phyloP scores from a whole-genome alignment of 345 rosid species.

The Hibiscus mutabilis region DNA sequence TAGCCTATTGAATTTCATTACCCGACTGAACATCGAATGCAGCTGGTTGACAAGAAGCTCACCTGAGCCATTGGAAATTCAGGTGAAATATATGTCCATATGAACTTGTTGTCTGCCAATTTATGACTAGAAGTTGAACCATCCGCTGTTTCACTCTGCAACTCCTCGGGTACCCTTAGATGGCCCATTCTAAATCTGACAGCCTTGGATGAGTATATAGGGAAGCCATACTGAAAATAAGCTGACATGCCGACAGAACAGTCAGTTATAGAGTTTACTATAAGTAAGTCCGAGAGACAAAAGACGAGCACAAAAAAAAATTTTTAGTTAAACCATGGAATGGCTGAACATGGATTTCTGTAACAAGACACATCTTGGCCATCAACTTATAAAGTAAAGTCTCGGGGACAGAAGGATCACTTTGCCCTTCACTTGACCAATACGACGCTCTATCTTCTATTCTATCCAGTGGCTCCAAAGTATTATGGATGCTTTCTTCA shows the following conservation, averaged over 20 bases:
- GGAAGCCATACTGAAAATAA: slow-evolving; percentile 34
- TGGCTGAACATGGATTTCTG: slow-evolving; percentile 34
- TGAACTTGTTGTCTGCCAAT: slow-evolving; percentile 15
- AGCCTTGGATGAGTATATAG: slow-evolving; percentile 32
- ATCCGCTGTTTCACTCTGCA: background rate
- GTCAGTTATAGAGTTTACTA: slow-evolving; percentile 5
- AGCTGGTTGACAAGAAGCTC: slow-evolving; percentile 3
- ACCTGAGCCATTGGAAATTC: slow-evolving; percentile 40
- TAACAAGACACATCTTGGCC: slow-evolving; percentile 27
- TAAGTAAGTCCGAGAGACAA: background rate
- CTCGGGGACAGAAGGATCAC: slow-evolving; percentile 25
- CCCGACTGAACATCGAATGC: background rate
- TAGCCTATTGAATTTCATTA: background rate
- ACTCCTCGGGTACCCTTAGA: slow-evolving; percentile 12
- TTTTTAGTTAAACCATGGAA: slow-evolving; percentile 27
- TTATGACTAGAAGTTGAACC: background rate
- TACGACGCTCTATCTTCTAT: slow-evolving; percentile 24
- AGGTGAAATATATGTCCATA: slow-evolving; percentile 37
- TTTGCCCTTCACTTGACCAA: slow-evolving; percentile 40
- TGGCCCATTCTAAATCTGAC: slow-evolving; percentile 34
- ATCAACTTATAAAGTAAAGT: slow-evolving; percentile 28
- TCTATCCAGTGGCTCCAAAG: slow-evolving; percentile 31
- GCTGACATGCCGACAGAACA: slow-evolving; percentile 20
- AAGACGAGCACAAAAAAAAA: background rate
- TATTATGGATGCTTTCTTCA: slow-evolving; percentile 29